Evolutionary conservation across 2,329 filamentous ascomycete species (phyloP), one percentile per base, ranked within the genome.

Genomic region (Tolypocladium ovalisporum): DNA sequence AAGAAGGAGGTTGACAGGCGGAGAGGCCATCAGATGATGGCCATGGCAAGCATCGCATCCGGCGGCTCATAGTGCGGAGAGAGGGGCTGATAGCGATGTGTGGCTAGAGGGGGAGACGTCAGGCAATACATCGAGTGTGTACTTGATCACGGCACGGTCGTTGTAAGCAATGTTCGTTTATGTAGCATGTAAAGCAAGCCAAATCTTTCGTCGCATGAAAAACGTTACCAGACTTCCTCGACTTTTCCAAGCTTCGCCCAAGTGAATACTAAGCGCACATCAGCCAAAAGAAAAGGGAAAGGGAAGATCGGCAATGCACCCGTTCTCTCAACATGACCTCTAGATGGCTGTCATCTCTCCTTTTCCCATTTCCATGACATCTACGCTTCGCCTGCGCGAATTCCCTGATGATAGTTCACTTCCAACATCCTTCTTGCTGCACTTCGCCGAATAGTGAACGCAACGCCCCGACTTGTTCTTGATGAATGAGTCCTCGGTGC

Each of bases 1-100:
- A 86, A 87, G 77, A 82, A 80, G 68, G 85, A 87, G 74, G 71
- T 84, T 54, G 84, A 87, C 66, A 72, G 83, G 47, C 72, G 81
- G 61, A 73, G 81, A 58, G 65, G 73, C 59, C 68, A 79, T 54
- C 81, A 86, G 72, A 68, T 76, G 51, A 74, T 76, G 57, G 68
- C 75, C 4, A 74, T 82, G 56, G 71, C 64, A 40, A 70, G 62
- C 13, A 70, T 57, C 52, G 68, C 59, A 15, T 52, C 60, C 24
- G 62, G 64, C 15, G 59, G 59, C 15, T 32, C 54, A 22, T 60
- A 51, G 47, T 2, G 47, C 19, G 29, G 4, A 34, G 27, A 35
- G 29, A 15, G 4, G 9, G 29, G 5, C 29, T 22, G 19, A 19
- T 32, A 1, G 29, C 27, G 27, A n/a, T 51, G 8, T 32, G 15